Percentiles rank a stretch among this genome's conserved stretches.
Evolutionary conservation across 768 basidiomycete genomes (phyloP).

Genomic region (Cystoderma amianthinum): DNA sequence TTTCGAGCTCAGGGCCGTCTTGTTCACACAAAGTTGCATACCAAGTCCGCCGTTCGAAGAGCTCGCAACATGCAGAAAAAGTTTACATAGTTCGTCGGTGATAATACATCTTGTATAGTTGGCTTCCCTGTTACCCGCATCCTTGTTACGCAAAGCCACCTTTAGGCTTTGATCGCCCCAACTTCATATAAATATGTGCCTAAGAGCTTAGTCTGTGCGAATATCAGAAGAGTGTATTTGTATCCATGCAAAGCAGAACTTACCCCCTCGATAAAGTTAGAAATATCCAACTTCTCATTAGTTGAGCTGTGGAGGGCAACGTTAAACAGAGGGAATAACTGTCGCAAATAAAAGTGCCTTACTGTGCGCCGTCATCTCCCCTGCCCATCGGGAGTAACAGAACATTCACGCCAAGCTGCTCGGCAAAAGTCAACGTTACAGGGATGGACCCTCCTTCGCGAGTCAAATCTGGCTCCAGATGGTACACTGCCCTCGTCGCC

Average conservation of each 20-base stretch:
- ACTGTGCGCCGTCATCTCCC: slow-evolving; percentile 94
- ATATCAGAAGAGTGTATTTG: slow-evolving; percentile 3
- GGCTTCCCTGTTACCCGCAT: too few relatives aligned
- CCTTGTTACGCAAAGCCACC: too few relatives aligned
- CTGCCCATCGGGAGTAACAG: slow-evolving; percentile 89
- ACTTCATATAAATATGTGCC: slow-evolving; percentile 81
- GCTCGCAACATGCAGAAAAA: too few relatives aligned
- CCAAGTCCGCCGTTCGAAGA: too few relatives aligned
- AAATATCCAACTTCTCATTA: slow-evolving; percentile 90
- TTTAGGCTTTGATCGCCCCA: too few relatives aligned
- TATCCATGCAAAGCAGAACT: slow-evolving; percentile 13
- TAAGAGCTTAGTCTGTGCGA: slow-evolving; percentile 57
- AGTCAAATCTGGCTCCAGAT: slow-evolving; percentile 71
- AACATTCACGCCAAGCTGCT: slow-evolving; percentile 81
- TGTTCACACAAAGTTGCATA: too few relatives aligned
- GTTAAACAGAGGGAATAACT: not conserved
- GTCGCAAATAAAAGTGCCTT: slow-evolving; percentile 19
- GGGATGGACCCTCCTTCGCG: slow-evolving; percentile 95
- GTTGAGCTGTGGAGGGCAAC: slow-evolving; percentile 51
- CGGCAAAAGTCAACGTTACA: slow-evolving; percentile 90
- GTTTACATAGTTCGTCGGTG: too few relatives aligned
- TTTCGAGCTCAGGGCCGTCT: too few relatives aligned
- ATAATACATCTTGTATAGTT: too few relatives aligned
- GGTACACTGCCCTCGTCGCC: slow-evolving; percentile 78
- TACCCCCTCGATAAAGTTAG: slow-evolving; percentile 86